Conservation (phyloP, 305 asterid species). For the Fraxinus ornus region DNA sequence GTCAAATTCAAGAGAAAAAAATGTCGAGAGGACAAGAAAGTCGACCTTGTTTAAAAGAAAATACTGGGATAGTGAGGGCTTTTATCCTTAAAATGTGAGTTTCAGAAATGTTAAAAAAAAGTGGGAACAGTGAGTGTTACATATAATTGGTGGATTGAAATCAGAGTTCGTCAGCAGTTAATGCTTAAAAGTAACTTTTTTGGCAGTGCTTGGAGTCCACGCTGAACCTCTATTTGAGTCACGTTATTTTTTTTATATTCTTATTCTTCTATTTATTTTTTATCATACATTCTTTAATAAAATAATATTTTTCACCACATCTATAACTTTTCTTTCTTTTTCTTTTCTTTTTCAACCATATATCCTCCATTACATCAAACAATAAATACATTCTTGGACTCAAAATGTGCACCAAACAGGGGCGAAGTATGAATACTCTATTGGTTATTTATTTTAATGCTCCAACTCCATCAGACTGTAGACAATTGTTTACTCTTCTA, state of each 20-base stretch:
- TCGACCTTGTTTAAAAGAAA: background rate
- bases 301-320: no score
- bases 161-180: background rate
- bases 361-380: no score
- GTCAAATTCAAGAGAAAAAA: background rate
- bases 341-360: no score
- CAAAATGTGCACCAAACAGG: no score
- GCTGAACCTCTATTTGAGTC: background rate
- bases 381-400: no score
- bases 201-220: slow-evolving; percentile 11
- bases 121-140: no score
- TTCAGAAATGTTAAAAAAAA: background rate
- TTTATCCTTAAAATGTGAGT: background rate
- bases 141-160: background rate
- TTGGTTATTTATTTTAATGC: slow-evolving; percentile 16
- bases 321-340: no score
- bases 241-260: no score
- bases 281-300: no score
- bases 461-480: background rate
- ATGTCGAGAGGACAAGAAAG: background rate
- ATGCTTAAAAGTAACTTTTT: background rate
- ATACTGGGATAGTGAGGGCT: background rate
- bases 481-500: slow-evolving; percentile 1
- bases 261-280: no score
- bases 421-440: no score